Base-by-base conservation (phyloP, 2,329 filamentous ascomycete genomes). In the Cladosporium sp. region DNA sequence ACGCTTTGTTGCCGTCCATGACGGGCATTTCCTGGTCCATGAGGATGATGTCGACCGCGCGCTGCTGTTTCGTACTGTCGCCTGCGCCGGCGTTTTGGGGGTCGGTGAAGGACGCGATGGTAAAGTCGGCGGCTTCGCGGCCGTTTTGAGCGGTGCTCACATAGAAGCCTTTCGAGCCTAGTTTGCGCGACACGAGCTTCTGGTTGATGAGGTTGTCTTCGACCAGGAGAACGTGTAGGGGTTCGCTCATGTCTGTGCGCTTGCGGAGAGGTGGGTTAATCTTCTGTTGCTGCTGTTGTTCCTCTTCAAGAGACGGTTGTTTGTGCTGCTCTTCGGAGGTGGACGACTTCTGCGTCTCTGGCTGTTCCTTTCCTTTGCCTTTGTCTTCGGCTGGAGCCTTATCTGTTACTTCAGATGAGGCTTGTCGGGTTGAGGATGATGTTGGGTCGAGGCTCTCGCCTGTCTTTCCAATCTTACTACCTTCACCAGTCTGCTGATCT, bases 21-120 rank as follows among this genome's bases (percentile, higher is more conserved):
- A 65, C 47, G 0, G 65, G 65, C 65, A 67, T 67, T 18, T 65
- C 60, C 37, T 63, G 56, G 32, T 68, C 65, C 64, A 68, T 67
- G 2, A 67, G 54, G 1, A 67, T 56, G 29, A 64, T 55, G 27
- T 65, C 58, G 37, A 66, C 63, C 8, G 20, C 37, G 24, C 45
- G n/a, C 17, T 51, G 48, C 7, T 43, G 32, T 11, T 47, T 42
- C n/a, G 45, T 43, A 4, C 41, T 32, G n/a, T 47, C 44, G 15
- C 17, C 44, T 20, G 30, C 22, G 2, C 45, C 45, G 7, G 55
- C 54, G 15, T 34, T 47, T 20, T 57, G 48, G 15, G 56, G 53
- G n/a, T 55, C 51, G 7, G 40, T 40, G 7, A 53, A 54, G 1
- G 54, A 44, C 17, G 50, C 55, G 18, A 64, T 36, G 2, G 64